Conservation (phyloP, 768 basidiomycete genomes). For the Trametes cinnabarina region DNA sequence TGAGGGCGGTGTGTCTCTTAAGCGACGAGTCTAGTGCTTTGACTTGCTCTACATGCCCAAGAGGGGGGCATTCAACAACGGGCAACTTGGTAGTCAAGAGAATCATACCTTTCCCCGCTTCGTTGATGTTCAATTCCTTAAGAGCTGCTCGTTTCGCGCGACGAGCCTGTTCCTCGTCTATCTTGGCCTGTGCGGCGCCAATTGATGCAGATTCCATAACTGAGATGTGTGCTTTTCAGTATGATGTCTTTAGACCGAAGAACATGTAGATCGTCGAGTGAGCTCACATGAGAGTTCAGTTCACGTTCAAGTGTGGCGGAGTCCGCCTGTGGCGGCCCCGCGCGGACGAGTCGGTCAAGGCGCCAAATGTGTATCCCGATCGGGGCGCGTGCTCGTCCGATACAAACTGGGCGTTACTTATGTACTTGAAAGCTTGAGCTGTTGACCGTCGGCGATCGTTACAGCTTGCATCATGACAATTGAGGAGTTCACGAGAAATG, state of each 20-base stretch:
- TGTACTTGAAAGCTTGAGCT: too few species aligned
- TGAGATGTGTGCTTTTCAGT: neutral
- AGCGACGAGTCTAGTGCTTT: constrained; percentile 87
- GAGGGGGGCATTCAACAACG: neutral
- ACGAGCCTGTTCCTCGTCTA: constrained; percentile 52
- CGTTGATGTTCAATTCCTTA: constrained; percentile 54
- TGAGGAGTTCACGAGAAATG: too few species aligned
- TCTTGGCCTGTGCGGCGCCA: constrained; percentile 30
- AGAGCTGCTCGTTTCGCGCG: constrained; percentile 56
- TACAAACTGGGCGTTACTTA: too few species aligned
- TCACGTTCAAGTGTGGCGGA: neutral
- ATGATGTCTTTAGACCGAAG: neutral
- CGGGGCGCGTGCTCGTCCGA: neutral
- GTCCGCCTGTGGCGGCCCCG: constrained; percentile 3
- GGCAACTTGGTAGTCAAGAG: neutral
- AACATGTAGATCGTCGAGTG: neutral
- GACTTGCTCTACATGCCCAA: constrained; percentile 50
- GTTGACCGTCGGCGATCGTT: too few species aligned
- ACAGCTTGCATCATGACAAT: too few species aligned
- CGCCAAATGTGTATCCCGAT: neutral
- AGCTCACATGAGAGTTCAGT: constrained; percentile 11
- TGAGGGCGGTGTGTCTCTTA: constrained; percentile 93
- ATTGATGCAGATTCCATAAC: constrained; percentile 16
- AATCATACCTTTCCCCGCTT: constrained; percentile 45
- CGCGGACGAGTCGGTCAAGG: neutral